Conservation (phyloP, 768 basidiomycete species). For the Serendipita sp. region DNA sequence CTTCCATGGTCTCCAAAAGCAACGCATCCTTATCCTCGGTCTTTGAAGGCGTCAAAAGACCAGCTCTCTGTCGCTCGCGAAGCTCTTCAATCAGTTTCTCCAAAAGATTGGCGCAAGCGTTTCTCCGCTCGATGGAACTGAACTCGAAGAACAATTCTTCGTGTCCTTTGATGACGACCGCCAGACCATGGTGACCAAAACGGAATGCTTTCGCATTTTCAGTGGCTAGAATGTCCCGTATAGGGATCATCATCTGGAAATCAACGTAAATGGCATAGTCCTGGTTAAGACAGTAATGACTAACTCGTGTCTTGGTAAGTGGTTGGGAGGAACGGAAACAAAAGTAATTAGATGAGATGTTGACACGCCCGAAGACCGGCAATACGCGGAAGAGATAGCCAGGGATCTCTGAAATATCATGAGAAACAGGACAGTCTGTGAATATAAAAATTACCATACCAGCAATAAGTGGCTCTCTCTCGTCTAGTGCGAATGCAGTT, state of each 20-base stretch:
- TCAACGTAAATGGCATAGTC: background rate
- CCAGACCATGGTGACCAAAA: constrained; percentile 79
- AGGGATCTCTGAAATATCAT: constrained; percentile 53
- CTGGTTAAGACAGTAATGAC: constrained; percentile 16
- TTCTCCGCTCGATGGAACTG: constrained; percentile 57
- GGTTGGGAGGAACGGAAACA: constrained; percentile 87
- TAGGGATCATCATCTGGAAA: constrained; percentile 81
- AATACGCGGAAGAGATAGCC: constrained; percentile 80
- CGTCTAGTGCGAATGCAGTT: constrained; percentile 67
- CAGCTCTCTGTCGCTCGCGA: constrained; percentile 30
- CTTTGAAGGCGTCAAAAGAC: constrained; percentile 28
- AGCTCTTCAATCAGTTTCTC: constrained; percentile 68
- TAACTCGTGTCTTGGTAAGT: constrained; percentile 67
- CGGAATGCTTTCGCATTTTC: constrained; percentile 78
- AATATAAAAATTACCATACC: constrained; percentile 37
- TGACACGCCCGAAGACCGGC: constrained; percentile 78
- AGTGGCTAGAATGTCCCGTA: constrained; percentile 69
- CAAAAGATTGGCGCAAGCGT: constrained; percentile 58
- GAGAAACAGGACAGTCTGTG: constrained; percentile 19
- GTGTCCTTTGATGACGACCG: constrained; percentile 83
- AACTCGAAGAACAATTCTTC: constrained; percentile 98
- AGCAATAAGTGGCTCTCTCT: constrained; percentile 72
- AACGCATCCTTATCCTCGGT: constrained; percentile 53
- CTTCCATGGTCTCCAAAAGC: constrained; percentile 72
- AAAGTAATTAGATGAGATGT: constrained; percentile 81